These are phyloP conservation scores for Lipomyces sp. DNA, from an alignment of 805 yeast genomes.

Conservation along the genomic window DNA sequence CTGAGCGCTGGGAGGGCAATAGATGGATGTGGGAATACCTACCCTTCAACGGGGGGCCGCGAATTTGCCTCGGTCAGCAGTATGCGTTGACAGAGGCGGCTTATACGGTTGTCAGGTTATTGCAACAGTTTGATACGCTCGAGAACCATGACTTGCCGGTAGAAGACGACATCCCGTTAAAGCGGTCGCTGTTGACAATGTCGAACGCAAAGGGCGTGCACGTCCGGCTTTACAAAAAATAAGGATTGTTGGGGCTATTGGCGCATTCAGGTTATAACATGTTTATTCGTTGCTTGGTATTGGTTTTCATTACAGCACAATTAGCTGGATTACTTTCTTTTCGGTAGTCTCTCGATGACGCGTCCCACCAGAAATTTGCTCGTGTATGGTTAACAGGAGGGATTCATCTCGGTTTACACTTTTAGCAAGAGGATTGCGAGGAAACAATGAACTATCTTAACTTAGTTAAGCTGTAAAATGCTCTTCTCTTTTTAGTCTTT, in stretches of 20 bases:
- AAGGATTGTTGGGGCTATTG: slow-evolving; percentile 40
- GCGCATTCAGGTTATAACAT: not conserved
- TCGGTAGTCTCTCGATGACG: too few species aligned
- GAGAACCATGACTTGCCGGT: slow-evolving; percentile 25
- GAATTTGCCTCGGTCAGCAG: slow-evolving; percentile 62
- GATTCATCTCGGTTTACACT: too few species aligned
- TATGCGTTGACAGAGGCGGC: slow-evolving; percentile 60
- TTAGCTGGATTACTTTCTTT: not conserved
- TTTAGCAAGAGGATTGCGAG: too few species aligned
- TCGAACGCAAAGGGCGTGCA: slow-evolving; percentile 23
- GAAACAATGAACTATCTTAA: too few species aligned
- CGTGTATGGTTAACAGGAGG: too few species aligned
- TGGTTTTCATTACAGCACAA: not conserved
- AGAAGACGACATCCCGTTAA: slow-evolving; percentile 17
- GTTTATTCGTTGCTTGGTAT: too few species aligned
- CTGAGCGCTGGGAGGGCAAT: slow-evolving; percentile 54
- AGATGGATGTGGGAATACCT: slow-evolving; percentile 55
- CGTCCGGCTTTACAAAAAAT: slow-evolving; percentile 41
- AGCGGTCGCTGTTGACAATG: slow-evolving; percentile 23
- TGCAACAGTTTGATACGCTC: slow-evolving; percentile 44
- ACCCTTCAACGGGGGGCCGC: slow-evolving; percentile 62
- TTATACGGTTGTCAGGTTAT: slow-evolving; percentile 50
- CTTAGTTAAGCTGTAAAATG: too few species aligned
- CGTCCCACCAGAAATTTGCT: too few species aligned
- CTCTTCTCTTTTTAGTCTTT: too few species aligned